Evolutionary conservation across 495 filamentous ascomycete genomes (phyloP), one percentile per base, ranked within the genome.

Genomic region (Oidiodendron maius): DNA sequence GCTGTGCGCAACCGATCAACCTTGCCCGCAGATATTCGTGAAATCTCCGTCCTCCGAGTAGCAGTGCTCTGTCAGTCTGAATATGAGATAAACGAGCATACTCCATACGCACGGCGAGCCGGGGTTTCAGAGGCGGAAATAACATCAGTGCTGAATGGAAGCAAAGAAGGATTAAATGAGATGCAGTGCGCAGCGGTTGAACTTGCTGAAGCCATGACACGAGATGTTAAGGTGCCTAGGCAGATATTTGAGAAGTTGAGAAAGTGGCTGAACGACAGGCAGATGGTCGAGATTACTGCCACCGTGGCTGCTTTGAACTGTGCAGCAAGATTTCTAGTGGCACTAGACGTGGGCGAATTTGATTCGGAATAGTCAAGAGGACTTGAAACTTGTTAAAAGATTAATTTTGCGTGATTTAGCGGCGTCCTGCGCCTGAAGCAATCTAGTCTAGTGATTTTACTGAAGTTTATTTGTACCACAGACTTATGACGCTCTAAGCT

Each of bases 301-400:
- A 86, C 83, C 17, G 77, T 75, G 42, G 85, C 82, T n/a, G 79
- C 77, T 25, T 90, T 91, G 61, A 91, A 91, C 61, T 88, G 84
- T 62, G 87, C 91, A 5, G 86, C 82, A 56, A 71, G 87, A 37
- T 90, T 91, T 56, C 64, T 91, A 56, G 86, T 91, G 24, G 86
- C 86, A 16, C 58, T 94, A 54, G 83, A 90, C 15, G 36, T 39
- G 65, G 85, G 89, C 66, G 52, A 65, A 71, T 68, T 35, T 39
- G 36, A 39, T 32, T 32, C 8, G n/a, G 28, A n/a, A n/a, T n/a
- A 32, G n/a, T 32, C 8, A 32, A 8, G 28, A 32, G n/a, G n/a
- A n/a, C n/a, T n/a, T n/a, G n/a, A n/a, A n/a, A n/a, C n/a, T n/a
- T n/a, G n/a, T n/a, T n/a, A n/a, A n/a, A n/a, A n/a, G n/a, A n/a